These are phyloP conservation scores for Chlorella sp. DNA, from an alignment of 139 green algal genomes.

Conservation along the genomic window DNA sequence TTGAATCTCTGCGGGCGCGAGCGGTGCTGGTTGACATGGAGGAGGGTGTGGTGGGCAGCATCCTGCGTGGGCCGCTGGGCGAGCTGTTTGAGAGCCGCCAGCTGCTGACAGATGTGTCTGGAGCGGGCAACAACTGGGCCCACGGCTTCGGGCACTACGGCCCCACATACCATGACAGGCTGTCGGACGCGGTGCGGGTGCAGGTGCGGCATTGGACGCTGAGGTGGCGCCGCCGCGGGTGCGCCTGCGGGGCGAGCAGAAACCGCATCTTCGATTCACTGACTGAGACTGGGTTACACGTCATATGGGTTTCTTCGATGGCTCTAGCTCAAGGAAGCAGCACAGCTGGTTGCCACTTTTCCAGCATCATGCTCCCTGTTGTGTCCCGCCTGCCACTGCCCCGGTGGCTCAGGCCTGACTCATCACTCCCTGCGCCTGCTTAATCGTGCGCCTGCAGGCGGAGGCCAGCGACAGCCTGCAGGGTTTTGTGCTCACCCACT, in stretches of 20 bases:
- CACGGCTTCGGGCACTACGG: constrained; percentile 82
- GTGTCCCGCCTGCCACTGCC: not conserved
- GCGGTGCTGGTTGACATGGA: constrained; percentile 91
- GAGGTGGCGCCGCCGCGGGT: not conserved
- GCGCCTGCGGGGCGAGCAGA: too few species aligned
- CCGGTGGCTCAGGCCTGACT: not conserved
- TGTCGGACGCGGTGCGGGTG: constrained; percentile 65
- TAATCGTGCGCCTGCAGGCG: constrained; percentile 8
- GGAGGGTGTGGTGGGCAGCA: constrained; percentile 82
- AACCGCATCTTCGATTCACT: not conserved
- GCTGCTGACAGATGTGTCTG: constrained; percentile 80
- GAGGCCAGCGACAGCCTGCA: constrained; percentile 80
- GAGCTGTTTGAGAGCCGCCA: constrained; percentile 76
- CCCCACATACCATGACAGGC: constrained; percentile 69
- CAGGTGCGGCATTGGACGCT: constrained; percentile 22
- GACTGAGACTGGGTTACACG: too few species aligned
- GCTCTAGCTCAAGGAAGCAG: not conserved
- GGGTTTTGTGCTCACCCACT: constrained; percentile 79
- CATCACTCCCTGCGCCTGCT: not conserved
- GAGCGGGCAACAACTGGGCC: constrained; percentile 91
- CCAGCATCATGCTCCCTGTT: too few species aligned
- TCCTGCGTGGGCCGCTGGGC: constrained; percentile 73
- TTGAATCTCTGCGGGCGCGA: constrained; percentile 74
- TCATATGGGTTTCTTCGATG: too few species aligned
- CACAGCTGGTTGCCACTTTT: too few species aligned